phyloP scores from a whole-genome alignment of 108 stramenopile genomes.

The Cyclotella cryptica region DNA sequence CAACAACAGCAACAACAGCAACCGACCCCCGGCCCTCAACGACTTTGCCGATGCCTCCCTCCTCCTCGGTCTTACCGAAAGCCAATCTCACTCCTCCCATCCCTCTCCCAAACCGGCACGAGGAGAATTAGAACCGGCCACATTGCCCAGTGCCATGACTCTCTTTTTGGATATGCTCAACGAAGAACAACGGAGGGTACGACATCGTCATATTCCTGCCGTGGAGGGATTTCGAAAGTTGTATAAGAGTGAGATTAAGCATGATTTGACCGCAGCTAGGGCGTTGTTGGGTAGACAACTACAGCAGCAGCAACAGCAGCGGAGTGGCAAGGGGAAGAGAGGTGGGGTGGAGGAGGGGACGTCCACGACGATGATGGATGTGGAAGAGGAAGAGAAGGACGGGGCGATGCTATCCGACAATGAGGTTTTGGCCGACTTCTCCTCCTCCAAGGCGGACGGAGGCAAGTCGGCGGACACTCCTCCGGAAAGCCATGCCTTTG shows the following conservation, averaged over 20 bases:
- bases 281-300: slow-evolving; percentile 21
- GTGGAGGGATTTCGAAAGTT: slow-evolving; percentile 84
- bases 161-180: slow-evolving; percentile 77
- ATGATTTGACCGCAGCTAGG: slow-evolving; percentile 70
- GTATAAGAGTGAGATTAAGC: slow-evolving; percentile 78
- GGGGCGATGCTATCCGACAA: background rate
- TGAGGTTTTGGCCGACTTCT: slow-evolving; percentile 20
- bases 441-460: background rate
- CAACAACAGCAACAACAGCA: background rate
- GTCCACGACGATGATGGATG: slow-evolving; percentile 4
- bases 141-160: slow-evolving; percentile 44
- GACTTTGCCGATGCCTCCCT: slow-evolving; percentile 11
- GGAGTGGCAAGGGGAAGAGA: background rate
- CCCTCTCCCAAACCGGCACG: background rate
- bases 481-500: slow-evolving; percentile 11
- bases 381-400: slow-evolving; percentile 36
- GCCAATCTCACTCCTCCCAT: background rate
- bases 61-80: slow-evolving; percentile 9
- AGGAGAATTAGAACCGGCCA: slow-evolving; percentile 17
- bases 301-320: too few species aligned
- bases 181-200: slow-evolving; percentile 80
- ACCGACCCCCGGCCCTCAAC: background rate
- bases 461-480: background rate
- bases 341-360: too few species aligned
- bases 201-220: slow-evolving; percentile 79